A percentile compares a stretch with the other conserved stretches of the same genome.
These are phyloP conservation scores for Iris macrosiphon DNA, from an alignment of 106 monocot genomes.

Conservation along the genomic window DNA sequence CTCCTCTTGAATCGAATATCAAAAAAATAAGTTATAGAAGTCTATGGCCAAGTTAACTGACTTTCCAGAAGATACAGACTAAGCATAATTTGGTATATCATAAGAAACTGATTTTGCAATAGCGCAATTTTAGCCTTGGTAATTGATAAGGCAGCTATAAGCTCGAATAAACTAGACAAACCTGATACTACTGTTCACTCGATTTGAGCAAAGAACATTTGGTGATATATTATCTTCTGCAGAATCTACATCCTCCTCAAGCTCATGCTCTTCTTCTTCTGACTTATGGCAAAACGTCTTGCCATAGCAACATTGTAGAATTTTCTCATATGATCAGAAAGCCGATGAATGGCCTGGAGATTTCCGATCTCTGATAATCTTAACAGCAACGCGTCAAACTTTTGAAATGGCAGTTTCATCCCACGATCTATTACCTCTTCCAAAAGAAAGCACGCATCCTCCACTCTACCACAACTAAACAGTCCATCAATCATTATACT, in stretches of 20 bases:
- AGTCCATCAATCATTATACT: constrained; percentile 79
- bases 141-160: no score
- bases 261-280: constrained; percentile 83
- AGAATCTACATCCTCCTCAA: constrained; percentile 39
- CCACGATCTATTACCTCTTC: constrained; percentile 71
- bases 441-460: constrained; percentile 70
- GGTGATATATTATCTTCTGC: not conserved
- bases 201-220: not conserved
- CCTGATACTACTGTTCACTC: not conserved
- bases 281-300: constrained; percentile 73
- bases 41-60: no score
- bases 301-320: constrained; percentile 96
- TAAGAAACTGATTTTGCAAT: no score
- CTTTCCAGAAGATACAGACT: no score
- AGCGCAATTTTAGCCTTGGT: no score
- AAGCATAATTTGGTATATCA: no score
- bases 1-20: no score
- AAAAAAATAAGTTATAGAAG: no score
- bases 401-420: constrained; percentile 69
- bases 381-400: constrained; percentile 59
- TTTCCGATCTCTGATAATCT: constrained; percentile 72
- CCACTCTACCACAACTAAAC: constrained; percentile 44
- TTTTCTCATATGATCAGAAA: constrained; percentile 90
- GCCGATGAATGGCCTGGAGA: constrained; percentile 67
- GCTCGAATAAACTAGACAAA: no score